phyloP scores from a whole-genome alignment of 2,329 filamentous ascomycete species.

The Ceratocystis papillata region DNA sequence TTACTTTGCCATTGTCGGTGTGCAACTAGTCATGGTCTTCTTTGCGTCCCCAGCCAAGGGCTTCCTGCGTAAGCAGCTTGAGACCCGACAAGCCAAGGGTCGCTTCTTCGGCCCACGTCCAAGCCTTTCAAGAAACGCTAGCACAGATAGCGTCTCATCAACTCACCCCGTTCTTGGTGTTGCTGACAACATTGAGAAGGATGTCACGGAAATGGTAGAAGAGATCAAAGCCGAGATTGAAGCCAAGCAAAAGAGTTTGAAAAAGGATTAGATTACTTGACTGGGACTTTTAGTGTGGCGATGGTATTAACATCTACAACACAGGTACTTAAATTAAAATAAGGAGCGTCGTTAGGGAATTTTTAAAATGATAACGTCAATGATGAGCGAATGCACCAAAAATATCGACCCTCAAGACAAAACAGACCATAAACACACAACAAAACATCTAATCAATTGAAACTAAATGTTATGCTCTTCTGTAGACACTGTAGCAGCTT shows the following conservation, averaged over 20 bases:
- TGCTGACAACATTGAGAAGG: constrained; percentile 61
- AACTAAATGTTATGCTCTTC: too few species aligned
- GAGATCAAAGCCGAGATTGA: constrained; percentile 68
- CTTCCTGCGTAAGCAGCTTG: constrained; percentile 45
- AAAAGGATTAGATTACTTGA: constrained; percentile 9
- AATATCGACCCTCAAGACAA: too few species aligned
- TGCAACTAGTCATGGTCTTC: constrained; percentile 54
- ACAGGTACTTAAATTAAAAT: too few species aligned
- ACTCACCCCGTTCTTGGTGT: constrained; percentile 63
- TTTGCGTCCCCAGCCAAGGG: constrained; percentile 70
- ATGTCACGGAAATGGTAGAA: constrained; percentile 65
- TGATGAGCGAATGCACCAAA: too few species aligned
- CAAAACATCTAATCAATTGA: too few species aligned
- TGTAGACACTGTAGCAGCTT: too few species aligned
- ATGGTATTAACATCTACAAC: too few species aligned
- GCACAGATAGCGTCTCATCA: constrained; percentile 46
- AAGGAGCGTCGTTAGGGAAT: too few species aligned
- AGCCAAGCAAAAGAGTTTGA: neutral
- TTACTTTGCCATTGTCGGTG: constrained; percentile 70
- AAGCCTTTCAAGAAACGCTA: constrained; percentile 39
- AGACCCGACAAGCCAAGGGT: constrained; percentile 43
- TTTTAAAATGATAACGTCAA: too few species aligned
- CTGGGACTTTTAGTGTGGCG: neutral
- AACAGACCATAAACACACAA: too few species aligned
- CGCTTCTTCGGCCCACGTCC: constrained; percentile 31